Base-by-base conservation (phyloP, 371 early-diverging fungal species). In the Basidiobolus heterosporus region DNA sequence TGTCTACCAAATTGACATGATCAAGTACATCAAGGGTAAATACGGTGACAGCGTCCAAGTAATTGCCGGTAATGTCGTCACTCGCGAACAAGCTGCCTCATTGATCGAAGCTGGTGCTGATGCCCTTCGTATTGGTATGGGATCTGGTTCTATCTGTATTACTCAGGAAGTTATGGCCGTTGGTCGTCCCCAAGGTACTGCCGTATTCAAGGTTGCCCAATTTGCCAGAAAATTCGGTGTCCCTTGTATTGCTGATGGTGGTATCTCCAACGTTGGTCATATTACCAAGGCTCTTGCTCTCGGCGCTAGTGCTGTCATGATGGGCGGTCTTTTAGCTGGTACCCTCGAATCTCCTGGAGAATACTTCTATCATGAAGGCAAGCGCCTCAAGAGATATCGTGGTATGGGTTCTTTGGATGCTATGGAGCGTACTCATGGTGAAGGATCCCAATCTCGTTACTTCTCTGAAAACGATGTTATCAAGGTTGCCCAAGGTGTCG, bases 141-240 rank as follows among this genome's bases (percentile, higher is more conserved):
- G 96, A 44, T 82, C 82, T 50, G 96, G 96, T 19, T 85, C 86
- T 22, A 95, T 95, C 63, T 95, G 96, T 75, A 95, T 92, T 52
- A 95, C 95, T 36, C 95, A 95, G 62, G 96, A 93, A 72, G 92
- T 93, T 55, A 93, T 92, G 92, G 94, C 94, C 22, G 89, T 90
- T 53, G 96, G 96, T 58, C 82, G 96, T 57, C 94, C 94, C 38
- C 96, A 93, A 63, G 96, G 88, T n/a, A 92, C 94, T 15, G 96
- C 92, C 21, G 96, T 96, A 44, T 90, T 75, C 73, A 82, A 82
- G 61, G 94, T 96, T 17, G 81, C 92, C 23, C 74, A 88, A 66
- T 91, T 84, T 60, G 88, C 90, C 41, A 69, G 82, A 57, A 73
- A 79, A 60, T 92, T 87, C 54, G 96, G 93, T 56, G 82, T 96